Percentiles rank a stretch among this genome's conserved stretches.
Evolutionary conservation across 2,329 filamentous ascomycete genomes (phyloP).

Genomic region (Hypoxylon sp.): DNA sequence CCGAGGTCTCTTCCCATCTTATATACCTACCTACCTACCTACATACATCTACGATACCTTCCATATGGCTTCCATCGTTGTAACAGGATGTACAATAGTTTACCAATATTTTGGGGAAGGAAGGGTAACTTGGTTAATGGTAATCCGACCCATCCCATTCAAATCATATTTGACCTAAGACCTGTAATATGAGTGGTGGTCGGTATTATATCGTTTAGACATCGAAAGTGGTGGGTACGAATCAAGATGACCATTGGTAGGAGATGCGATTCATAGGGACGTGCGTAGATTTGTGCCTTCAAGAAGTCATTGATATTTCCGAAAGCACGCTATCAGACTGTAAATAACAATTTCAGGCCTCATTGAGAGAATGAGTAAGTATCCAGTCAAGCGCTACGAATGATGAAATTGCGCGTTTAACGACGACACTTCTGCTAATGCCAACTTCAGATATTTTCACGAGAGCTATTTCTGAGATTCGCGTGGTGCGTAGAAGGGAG

Average conservation of each 20-base stretch:
- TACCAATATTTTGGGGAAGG: slow-evolving; percentile 2
- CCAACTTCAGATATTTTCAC: neutral
- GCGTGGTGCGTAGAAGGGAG: slow-evolving; percentile 26
- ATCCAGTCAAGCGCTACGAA: neutral
- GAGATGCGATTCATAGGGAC: neutral
- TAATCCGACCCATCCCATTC: neutral
- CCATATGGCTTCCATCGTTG: slow-evolving; percentile 6
- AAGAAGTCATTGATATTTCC: neutral
- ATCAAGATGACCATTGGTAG: neutral
- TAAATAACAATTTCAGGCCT: neutral
- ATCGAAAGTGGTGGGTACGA: neutral
- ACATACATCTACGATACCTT: slow-evolving; percentile 11
- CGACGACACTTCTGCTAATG: neutral
- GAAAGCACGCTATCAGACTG: neutral
- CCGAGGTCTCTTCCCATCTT: slow-evolving; percentile 14
- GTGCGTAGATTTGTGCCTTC: neutral
- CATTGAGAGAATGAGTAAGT: neutral
- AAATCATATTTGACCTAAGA: neutral
- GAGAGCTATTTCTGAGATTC: slow-evolving; percentile 20
- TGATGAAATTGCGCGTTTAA: neutral
- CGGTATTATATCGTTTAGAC: neutral
- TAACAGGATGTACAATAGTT: slow-evolving; percentile 17
- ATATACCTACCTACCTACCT: neutral
- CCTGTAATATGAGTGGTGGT: neutral
- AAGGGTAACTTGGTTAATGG: neutral